Base-by-base conservation (phyloP, 129 eudicot species). In the Solidago caesia region DNA sequence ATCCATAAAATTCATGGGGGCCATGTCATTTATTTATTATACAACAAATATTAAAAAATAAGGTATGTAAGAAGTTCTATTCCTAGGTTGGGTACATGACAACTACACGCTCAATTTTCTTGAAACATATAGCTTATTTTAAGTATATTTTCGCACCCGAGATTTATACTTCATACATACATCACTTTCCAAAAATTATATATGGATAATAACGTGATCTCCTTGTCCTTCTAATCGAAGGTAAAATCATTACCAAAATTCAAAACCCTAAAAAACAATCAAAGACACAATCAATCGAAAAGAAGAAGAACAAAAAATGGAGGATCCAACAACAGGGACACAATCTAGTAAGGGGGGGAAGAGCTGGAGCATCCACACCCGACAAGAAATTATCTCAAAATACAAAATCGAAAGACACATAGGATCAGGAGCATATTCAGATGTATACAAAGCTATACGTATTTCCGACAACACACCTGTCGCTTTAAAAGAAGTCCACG, bases 301-400 rank as follows among this genome's bases (percentile, higher is more conserved):
- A 21, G 21, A 21, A 21, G 21, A 21, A 21, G 21, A 21, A 21
- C 21, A 21, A 21, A 21, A 76, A 62, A 84, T 85, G 92, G 87
- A 82, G 92, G 87, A 82, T 64, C 77, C 71, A 11, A 61, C 74
- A 15, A 79, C 92, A 9, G 21, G 21, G 21, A 21, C 21, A 72
- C 82, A 41, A 42, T 86, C 16, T 21, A 33, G 39, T 0, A 33
- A 33, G 3, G 39, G 39, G 39, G 39, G 39, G 3, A 93, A 90
- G 83, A 88, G 97, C 89, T 94, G 98, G 98, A 90, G 97, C 96
- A 94, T 94, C 82, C 86, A 94, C 70, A 87, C 93, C 64, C 96
- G 98, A 52, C 79, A 73, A 3, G 98, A 94, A 70, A 86, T 94
- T 83, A 91, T 76, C 78, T 39, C 83, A 7, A 94, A 90, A 42